phyloP scores from a whole-genome alignment of 305 asterid genomes.

The Fraxinus nigra region DNA sequence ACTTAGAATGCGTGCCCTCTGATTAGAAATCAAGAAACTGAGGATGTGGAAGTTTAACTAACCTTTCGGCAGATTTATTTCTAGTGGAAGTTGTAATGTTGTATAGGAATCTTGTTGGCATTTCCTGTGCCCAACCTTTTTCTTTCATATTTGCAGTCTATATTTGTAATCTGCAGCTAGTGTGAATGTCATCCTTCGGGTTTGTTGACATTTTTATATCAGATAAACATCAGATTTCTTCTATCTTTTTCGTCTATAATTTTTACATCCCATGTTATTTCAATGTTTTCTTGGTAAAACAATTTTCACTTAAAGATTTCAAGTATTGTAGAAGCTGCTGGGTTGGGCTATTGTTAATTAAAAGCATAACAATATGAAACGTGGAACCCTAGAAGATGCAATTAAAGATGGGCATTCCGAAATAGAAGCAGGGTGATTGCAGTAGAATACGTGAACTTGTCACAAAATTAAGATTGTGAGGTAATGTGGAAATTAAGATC shows the following conservation, averaged over 20 bases:
- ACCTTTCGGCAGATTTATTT: conserved; percentile 49
- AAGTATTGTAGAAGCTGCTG: neutral
- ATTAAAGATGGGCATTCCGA: neutral
- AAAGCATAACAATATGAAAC: neutral
- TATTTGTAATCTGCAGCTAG: conserved; percentile 84
- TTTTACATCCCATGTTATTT: neutral
- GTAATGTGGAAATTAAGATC: neutral
- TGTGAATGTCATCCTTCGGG: conserved; percentile 63
- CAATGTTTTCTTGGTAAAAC: neutral
- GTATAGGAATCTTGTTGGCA: conserved; percentile 70
- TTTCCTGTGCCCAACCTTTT: conserved; percentile 26
- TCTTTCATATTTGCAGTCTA: conserved; percentile 55
- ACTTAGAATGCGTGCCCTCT: conserved; percentile 62
- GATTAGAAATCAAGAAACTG: conserved; percentile 51
- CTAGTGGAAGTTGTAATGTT: conserved; percentile 59
- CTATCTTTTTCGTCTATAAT: neutral
- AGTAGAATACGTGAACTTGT: neutral
- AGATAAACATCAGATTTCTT: conserved; percentile 20
- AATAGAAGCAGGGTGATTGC: neutral
- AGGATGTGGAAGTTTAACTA: conserved; percentile 66
- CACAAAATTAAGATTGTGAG: neutral
- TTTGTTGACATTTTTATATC: conserved; percentile 57
- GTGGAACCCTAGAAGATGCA: neutral
- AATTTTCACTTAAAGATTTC: neutral
- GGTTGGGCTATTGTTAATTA: neutral